Conservation (phyloP, 768 basidiomycete species). For the Tulasnella sp. region DNA sequence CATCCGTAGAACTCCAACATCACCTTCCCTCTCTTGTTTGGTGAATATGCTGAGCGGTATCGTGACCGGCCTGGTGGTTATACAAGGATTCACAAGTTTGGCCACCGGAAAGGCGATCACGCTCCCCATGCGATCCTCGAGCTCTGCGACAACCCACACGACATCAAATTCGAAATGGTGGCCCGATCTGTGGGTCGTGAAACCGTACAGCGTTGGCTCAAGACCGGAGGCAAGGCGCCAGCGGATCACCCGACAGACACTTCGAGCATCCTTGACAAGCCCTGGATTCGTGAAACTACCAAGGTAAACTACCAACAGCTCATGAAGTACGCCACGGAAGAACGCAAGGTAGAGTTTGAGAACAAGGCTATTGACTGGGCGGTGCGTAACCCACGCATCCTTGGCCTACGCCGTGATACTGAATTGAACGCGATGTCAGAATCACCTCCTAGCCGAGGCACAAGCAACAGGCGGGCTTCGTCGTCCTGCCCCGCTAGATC, state of each 20-base stretch:
- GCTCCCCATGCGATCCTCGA: slow-evolving; percentile 86
- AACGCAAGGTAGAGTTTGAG: slow-evolving; percentile 38
- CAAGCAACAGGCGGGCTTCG: slow-evolving; percentile 33
- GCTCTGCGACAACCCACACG: slow-evolving; percentile 87
- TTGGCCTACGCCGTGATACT: no score
- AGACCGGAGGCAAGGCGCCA: slow-evolving; percentile 31
- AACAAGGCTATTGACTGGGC: slow-evolving; percentile 51
- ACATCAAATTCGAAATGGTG: slow-evolving; percentile 79
- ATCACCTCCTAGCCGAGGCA: slow-evolving; percentile 54
- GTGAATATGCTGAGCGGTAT: slow-evolving; percentile 68
- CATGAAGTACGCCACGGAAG: slow-evolving; percentile 42
- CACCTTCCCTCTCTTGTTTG: slow-evolving; percentile 73
- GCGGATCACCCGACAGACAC: slow-evolving; percentile 37
- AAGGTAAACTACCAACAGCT: slow-evolving; percentile 67
- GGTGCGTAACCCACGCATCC: slow-evolving; percentile 32
- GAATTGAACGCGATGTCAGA: slow-evolving; percentile 32
- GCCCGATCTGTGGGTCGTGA: slow-evolving; percentile 84
- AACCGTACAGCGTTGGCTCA: slow-evolving; percentile 8
- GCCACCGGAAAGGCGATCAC: slow-evolving; percentile 83
- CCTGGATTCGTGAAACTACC: slow-evolving; percentile 48
- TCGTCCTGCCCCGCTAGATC: neutral
- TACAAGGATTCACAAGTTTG: slow-evolving; percentile 85
- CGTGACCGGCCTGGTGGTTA: slow-evolving; percentile 78
- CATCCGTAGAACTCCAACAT: slow-evolving; percentile 35
- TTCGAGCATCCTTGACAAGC: slow-evolving; percentile 29